A percentile compares a stretch with the other conserved stretches of the same genome.
phyloP scores from a whole-genome alignment of 2,329 filamentous ascomycete species.

The Penicillium sp. region DNA sequence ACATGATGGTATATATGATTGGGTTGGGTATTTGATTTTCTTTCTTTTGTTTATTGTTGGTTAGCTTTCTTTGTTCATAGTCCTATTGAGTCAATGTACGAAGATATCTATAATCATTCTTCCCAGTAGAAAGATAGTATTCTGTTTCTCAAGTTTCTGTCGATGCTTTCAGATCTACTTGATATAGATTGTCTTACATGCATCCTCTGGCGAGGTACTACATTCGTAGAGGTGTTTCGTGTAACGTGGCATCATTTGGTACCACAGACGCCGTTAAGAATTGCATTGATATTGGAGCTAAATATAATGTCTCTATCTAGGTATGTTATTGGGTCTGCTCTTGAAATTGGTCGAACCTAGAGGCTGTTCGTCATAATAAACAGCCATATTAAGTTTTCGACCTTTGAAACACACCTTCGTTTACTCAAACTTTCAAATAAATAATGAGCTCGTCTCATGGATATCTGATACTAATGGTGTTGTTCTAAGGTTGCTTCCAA shows the following conservation, averaged over 20 bases:
- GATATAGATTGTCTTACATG: neutral
- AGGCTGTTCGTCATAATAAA: neutral
- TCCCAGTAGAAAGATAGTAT: neutral
- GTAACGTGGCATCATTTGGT: neutral
- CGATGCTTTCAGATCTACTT: neutral
- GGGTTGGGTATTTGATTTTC: neutral
- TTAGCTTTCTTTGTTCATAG: neutral
- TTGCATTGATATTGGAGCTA: neutral
- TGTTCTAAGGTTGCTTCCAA: neutral
- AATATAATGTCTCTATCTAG: neutral
- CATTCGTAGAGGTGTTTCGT: neutral
- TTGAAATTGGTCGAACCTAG: neutral
- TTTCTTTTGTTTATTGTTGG: neutral
- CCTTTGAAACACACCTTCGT: too few species aligned
- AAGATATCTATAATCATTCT: neutral
- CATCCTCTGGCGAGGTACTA: neutral
- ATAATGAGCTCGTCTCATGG: too few species aligned
- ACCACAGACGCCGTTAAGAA: neutral
- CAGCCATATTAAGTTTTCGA: neutral
- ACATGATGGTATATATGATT: slow-evolving; percentile 14
- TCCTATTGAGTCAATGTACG: neutral
- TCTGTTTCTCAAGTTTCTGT: neutral
- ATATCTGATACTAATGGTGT: neutral
- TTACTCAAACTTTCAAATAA: neutral
- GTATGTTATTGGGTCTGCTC: neutral